Evolutionary conservation across 257 asterid species (phyloP), one percentile per base, ranked within the genome.

Genomic region (Forsythia suspensa): DNA sequence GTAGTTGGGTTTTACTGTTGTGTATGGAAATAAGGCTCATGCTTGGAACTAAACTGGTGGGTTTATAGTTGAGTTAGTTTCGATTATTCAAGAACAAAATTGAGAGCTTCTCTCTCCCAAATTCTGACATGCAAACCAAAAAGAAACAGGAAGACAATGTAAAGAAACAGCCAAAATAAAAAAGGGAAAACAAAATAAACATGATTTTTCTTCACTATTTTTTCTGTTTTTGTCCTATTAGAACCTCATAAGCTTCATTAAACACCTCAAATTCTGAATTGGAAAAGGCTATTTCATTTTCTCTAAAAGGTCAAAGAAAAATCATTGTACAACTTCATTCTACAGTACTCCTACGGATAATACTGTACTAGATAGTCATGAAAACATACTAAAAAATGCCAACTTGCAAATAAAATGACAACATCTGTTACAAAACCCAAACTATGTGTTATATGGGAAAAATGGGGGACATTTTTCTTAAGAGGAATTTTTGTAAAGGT

Each of bases 381-480:
- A 73, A 46, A 18, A 63, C 8, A 75, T 71, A 40, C 72, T 38
- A 74, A 44, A 72, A 76, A 75, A 70, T 37, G 55, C 55, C 70
- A 51, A 74, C 61, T 74, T 77, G 29, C 46, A 65, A 18, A 16
- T 52, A 52, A 4, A 52, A 52, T 52, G 61, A 16, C 61, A 52
- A 16, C 61, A 52, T 18, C 61, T 52, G 20, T 18, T 52, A 52
- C 61, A 52, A 8, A 52, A 16, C 3, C 61, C 61, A 52, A 52
- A 52, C 61, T 39, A 59, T n/a, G 74, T 44, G 80, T 70, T 55
- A 71, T 16, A 52, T 70, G 37, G 9, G 48, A 3, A 8, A 29
- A 51, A 55, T 3, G 16, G 20, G 76, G 24, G 15, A 65, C 1
- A 42, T 20, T 8, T 66, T 8, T 7, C 16, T 13, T 11, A 29